phyloP scores from a whole-genome alignment of 768 basidiomycete species.

The Paxillus rubicundulus region DNA sequence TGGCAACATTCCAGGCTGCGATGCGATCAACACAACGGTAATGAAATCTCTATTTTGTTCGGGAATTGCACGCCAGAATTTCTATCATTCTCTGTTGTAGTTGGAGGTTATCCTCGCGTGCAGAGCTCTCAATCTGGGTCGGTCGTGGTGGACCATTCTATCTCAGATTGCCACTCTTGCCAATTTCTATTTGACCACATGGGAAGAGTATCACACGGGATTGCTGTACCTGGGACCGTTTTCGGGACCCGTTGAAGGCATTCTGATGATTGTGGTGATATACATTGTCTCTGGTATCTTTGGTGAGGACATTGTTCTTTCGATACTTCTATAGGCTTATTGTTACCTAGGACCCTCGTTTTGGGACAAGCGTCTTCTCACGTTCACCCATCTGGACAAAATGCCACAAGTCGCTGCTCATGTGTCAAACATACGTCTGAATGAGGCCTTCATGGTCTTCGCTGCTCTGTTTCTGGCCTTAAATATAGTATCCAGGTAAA shows the following conservation, averaged over 20 bases:
- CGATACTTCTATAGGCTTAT: background rate
- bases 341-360: conserved; percentile 59
- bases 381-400: conserved; percentile 53
- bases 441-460: conserved; percentile 87
- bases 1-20: conserved; percentile 57
- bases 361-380: conserved; percentile 73
- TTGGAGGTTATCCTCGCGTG: conserved; percentile 82
- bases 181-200: conserved; percentile 74
- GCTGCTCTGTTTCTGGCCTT: conserved; percentile 64
- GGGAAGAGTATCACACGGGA: conserved; percentile 90
- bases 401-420: conserved; percentile 43
- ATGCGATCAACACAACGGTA: conserved; percentile 94
- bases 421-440: conserved; percentile 71
- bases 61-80: background rate
- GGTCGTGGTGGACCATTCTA: conserved; percentile 97
- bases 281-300: conserved; percentile 76
- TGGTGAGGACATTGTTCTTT: conserved; percentile 41
- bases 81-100: conserved; percentile 38
- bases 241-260: conserved; percentile 96
- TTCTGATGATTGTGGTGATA: conserved; percentile 77
- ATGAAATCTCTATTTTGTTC: conserved; percentile 3
- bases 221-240: conserved; percentile 89
- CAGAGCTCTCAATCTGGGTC: conserved; percentile 85
- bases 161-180: conserved; percentile 69
- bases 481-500: conserved; percentile 75